These are phyloP conservation scores for Malassezia nana DNA, from an alignment of 1,284 basidiomycete genomes.

Conservation along the genomic window DNA sequence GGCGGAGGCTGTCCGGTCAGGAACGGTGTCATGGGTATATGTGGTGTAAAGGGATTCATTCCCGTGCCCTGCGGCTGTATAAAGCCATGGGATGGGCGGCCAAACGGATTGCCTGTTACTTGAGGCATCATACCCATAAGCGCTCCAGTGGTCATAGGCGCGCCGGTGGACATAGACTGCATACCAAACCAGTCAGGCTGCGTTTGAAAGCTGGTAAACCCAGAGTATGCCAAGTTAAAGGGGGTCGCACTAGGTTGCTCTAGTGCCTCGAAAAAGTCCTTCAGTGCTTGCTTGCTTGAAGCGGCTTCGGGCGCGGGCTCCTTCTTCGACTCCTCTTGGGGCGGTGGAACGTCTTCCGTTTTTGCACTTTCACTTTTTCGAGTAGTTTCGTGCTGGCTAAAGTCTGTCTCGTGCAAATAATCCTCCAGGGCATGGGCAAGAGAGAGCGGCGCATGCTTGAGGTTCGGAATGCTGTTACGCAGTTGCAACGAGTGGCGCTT, in stretches of 20 bases:
- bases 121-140: constrained; percentile 7
- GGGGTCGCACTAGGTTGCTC: constrained; percentile 69
- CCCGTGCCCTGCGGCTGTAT: constrained; percentile 48
- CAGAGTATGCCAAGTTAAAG: constrained; percentile 53
- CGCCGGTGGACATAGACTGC: constrained; percentile 50
- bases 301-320: constrained; percentile 17
- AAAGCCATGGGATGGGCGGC: constrained; percentile 19
- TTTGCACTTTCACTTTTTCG: neutral
- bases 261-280: constrained; percentile 86
- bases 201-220: constrained; percentile 23
- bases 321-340: constrained; percentile 12
- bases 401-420: constrained; percentile 88
- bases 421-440: constrained; percentile 86
- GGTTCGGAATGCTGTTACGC: constrained; percentile 83
- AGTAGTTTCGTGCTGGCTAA: constrained; percentile 55
- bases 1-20: constrained; percentile 20
- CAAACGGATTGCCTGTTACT: constrained; percentile 13
- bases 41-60: constrained; percentile 51
- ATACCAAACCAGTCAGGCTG: constrained; percentile 29
- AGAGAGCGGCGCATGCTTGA: constrained; percentile 90
- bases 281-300: constrained; percentile 51
- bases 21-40: constrained; percentile 26
- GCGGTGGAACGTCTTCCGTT: neutral
- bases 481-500: constrained; percentile 82
- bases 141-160: no score